phyloP scores from a whole-genome alignment of 805 yeast species.

The Monosporozyma yasuniensis region DNA sequence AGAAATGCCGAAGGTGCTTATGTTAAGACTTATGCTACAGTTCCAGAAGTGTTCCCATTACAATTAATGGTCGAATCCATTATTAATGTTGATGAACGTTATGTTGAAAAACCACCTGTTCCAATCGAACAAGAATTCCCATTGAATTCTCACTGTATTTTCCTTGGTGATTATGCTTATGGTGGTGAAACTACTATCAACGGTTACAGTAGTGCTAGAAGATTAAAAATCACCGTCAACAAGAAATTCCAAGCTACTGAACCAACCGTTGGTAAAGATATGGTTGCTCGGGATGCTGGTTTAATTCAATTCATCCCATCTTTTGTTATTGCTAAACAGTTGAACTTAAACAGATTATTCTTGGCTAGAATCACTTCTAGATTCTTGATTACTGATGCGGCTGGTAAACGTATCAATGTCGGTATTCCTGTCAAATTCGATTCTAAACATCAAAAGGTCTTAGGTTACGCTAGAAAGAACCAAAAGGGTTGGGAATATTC shows the following conservation, averaged over 20 bases:
- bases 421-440: constrained; percentile 85
- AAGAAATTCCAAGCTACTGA: constrained; percentile 41
- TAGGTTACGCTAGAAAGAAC: constrained; percentile 71
- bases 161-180: constrained; percentile 78
- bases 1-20: constrained; percentile 67
- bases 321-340: constrained; percentile 48
- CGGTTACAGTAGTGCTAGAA: constrained; percentile 43
- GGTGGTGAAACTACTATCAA: constrained; percentile 68
- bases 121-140: constrained; percentile 84
- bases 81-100: constrained; percentile 64
- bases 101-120: constrained; percentile 57
- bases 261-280: constrained; percentile 54
- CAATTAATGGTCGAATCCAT: constrained; percentile 75
- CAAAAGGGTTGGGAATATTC: constrained; percentile 77
- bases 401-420: constrained; percentile 49
- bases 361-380: constrained; percentile 73
- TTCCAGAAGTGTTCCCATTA: constrained; percentile 55
- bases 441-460: constrained; percentile 65
- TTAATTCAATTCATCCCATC: constrained; percentile 57
- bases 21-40: constrained; percentile 56
- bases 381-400: constrained; percentile 48
- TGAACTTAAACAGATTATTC: constrained; percentile 53
- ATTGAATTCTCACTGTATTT: constrained; percentile 55
- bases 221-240: constrained; percentile 46
- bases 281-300: constrained; percentile 49